phyloP scores from a whole-genome alignment of 306 rosid species.

The Trifolium repens region DNA sequence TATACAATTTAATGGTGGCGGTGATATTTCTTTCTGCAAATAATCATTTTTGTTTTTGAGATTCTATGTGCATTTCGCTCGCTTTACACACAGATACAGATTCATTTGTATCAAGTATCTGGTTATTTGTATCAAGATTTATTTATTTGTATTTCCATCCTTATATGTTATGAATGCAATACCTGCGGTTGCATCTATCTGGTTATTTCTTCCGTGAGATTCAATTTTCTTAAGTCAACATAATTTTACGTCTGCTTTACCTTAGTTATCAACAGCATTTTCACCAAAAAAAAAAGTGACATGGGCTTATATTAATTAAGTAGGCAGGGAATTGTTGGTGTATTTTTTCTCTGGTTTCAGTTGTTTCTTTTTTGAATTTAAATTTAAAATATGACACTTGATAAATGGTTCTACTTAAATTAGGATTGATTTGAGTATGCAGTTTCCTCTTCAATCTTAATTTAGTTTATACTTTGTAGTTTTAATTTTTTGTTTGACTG shows the following conservation, averaged over 20 bases:
- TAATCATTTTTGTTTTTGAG: background rate
- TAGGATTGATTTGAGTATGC: constrained; percentile 32
- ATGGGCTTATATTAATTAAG: background rate
- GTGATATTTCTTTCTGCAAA: background rate
- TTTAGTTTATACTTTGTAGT: constrained; percentile 24
- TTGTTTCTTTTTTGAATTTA: constrained; percentile 28
- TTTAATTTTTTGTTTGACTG: constrained; percentile 35
- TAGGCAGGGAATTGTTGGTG: constrained; percentile 9
- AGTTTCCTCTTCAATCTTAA: constrained; percentile 4
- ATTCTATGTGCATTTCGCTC: constrained; percentile 19
- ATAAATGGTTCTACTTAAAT: constrained; percentile 24
- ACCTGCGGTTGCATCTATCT: constrained; percentile 21
- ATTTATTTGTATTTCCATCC: constrained; percentile 13
- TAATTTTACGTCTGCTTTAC: constrained; percentile 24
- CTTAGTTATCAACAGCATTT: constrained; percentile 21
- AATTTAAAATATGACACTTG: constrained; percentile 28
- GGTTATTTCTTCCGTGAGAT: constrained; percentile 5
- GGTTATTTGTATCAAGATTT: constrained; percentile 22
- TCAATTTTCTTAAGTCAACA: constrained; percentile 8
- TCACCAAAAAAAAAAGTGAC: background rate
- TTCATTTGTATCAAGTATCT: background rate
- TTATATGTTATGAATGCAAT: background rate
- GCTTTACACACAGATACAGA: background rate
- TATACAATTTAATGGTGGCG: constrained; percentile 17
- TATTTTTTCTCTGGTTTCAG: constrained; percentile 13